phyloP scores from a whole-genome alignment of 257 asterid species.

The Solanum pinnatisectum region DNA sequence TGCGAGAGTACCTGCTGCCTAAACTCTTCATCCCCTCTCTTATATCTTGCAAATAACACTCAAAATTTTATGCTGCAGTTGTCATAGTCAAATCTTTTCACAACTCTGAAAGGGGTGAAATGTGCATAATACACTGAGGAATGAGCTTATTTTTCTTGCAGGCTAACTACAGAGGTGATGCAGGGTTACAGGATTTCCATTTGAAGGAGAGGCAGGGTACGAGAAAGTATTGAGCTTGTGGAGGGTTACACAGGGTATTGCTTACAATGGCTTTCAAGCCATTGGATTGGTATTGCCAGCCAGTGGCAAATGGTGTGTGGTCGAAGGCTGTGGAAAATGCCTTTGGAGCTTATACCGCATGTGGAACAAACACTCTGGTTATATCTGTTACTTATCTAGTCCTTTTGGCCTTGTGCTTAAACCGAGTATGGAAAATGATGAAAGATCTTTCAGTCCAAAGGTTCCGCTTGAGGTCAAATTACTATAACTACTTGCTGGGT shows the following conservation, averaged over 20 bases:
- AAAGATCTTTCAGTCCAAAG: slow-evolving; percentile 60
- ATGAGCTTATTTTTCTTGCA: not conserved
- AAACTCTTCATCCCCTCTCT: not conserved
- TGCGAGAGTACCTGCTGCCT: not conserved
- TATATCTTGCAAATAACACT: not conserved
- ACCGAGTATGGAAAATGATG: slow-evolving; percentile 45
- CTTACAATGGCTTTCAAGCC: slow-evolving; percentile 62
- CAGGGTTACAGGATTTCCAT: not conserved
- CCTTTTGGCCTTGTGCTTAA: slow-evolving; percentile 54
- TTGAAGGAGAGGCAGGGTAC: not conserved
- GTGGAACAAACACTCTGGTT: slow-evolving; percentile 73
- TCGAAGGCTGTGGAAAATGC: slow-evolving; percentile 70
- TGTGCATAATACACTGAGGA: not conserved
- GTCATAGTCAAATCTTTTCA: not conserved
- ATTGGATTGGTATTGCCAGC: slow-evolving; percentile 82
- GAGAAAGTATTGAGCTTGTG: slow-evolving; percentile 4
- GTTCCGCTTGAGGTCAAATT: slow-evolving; percentile 60
- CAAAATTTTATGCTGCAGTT: not conserved
- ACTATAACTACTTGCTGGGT: slow-evolving; percentile 65
- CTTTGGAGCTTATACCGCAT: slow-evolving; percentile 84
- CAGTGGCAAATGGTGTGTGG: slow-evolving; percentile 62
- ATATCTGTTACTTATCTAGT: slow-evolving; percentile 59
- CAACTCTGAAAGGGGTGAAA: not conserved
- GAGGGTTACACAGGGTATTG: slow-evolving; percentile 9
- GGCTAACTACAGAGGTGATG: not conserved